phyloP scores from a whole-genome alignment of 345 rosid genomes.

The Bruguiera parviflora region DNA sequence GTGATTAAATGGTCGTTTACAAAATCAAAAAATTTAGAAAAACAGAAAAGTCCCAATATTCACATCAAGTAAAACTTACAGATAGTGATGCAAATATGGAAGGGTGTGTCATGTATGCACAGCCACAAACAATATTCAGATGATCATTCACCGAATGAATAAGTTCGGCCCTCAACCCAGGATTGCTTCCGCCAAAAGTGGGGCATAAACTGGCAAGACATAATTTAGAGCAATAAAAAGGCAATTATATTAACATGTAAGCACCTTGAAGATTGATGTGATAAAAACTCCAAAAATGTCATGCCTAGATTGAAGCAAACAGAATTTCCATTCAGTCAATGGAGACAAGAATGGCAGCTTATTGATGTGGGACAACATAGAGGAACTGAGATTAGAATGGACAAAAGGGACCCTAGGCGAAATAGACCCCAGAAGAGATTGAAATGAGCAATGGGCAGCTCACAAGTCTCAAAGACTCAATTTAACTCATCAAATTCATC shows the following conservation, averaged over 20 bases:
- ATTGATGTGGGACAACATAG: too few relatives aligned
- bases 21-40: not conserved
- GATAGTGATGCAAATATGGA: slow-evolving; percentile 75
- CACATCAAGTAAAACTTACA: slow-evolving; percentile 40
- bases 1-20: too few relatives aligned
- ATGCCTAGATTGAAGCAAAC: too few relatives aligned
- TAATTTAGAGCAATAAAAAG: not conserved
- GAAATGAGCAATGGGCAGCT: too few relatives aligned
- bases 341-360: too few relatives aligned
- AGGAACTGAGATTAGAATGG: too few relatives aligned
- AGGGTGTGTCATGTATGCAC: slow-evolving; percentile 55
- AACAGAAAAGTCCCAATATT: not conserved
- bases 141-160: slow-evolving; percentile 75
- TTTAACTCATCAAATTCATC: too few relatives aligned
- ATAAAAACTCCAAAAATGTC: not conserved
- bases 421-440: too few relatives aligned
- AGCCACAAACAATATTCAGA: slow-evolving; percentile 76
- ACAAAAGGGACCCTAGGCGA: too few relatives aligned
- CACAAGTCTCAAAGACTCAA: too few relatives aligned
- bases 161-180: slow-evolving; percentile 72
- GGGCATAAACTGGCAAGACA: slow-evolving; percentile 56
- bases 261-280: not conserved
- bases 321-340: too few relatives aligned
- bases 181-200: slow-evolving; percentile 88
- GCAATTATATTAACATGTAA: not conserved